Percentiles rank a stretch among this genome's conserved stretches.
Conservation (phyloP, 2,329 filamentous ascomycete species). For the Xenoacremonium recifei region DNA sequence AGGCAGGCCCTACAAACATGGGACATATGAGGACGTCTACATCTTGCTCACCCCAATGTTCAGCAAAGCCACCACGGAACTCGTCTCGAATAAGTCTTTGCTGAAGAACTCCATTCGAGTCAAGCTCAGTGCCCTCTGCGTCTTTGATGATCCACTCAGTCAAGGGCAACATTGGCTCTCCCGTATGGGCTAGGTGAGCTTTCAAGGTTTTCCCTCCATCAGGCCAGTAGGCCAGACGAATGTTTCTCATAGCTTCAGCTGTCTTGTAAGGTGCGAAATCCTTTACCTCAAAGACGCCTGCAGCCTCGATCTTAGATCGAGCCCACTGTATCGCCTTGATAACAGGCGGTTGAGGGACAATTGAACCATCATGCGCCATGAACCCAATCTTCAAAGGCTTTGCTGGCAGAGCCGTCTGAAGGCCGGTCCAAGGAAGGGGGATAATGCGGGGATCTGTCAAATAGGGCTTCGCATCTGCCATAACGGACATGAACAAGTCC, state of each 20-base stretch:
- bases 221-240: conserved; percentile 20
- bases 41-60: conserved; percentile 32
- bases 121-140: conserved; percentile 8
- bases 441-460: conserved; percentile 30
- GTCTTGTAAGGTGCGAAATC: conserved; percentile 9
- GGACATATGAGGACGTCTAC: conserved; percentile 32
- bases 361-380: conserved; percentile 36
- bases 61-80: conserved; percentile 30
- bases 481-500: conserved; percentile 30
- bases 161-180: conserved; percentile 27
- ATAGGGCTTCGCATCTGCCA: conserved; percentile 25
- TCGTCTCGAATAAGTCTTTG: conserved; percentile 24
- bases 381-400: conserved; percentile 39
- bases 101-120: conserved; percentile 18
- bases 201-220: conserved; percentile 20
- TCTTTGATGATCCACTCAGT: conserved; percentile 24
- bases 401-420: not conserved
- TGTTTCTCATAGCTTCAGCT: conserved; percentile 12
- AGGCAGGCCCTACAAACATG: conserved; percentile 26
- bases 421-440: conserved; percentile 29
- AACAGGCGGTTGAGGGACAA: conserved; percentile 38
- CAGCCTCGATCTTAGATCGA: not conserved
- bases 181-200: conserved; percentile 13
- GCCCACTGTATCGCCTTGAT: conserved; percentile 35
- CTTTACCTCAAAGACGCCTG: not conserved